Evolutionary conservation across 176 grass and related monocot genomes (phyloP), one percentile per base, ranked within the genome.

Genomic region (Musa troglodytarum): DNA sequence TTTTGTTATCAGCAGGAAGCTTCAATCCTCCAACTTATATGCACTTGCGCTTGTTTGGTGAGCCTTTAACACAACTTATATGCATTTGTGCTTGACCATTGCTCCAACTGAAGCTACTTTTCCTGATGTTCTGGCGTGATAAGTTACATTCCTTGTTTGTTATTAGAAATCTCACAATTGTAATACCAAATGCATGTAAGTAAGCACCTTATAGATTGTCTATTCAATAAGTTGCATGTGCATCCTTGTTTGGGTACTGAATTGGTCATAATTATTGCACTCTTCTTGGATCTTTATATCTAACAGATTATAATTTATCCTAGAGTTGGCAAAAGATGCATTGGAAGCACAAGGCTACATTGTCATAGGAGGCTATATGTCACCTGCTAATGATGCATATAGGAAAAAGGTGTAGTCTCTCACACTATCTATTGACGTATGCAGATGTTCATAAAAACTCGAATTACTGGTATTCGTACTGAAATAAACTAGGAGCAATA

Each of bases 11-110:
- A 82, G 82, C 77, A 1, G 90, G 94, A 50, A 93, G 94, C 72
- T 98, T 98, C 86, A 98, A 93, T 52, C 94, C 90, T 10, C 88
- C 88, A 43, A 98, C 94, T 49, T 93, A 91, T 76, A 98, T 98
- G 94, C 94, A 98, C 83, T 76, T 98, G 21, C 77, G 90, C 29
- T 91, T 93, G 90, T 98, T 98, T 78, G 94, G 94, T 85, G 80
- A 73, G 77, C 63, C 52, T 77, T 29, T 9, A 25, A 20, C 23
- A 58, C 3, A 58, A 16, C 6, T 50, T 1, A 76, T 63, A 10
- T 43, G 34, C 34, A 43, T 62, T 62, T 63, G 11, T 58, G 14
- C 55, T 58, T 17, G 55, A 58, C 34, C 34, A 43, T 43, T 43
- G 34, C 34, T 43, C 3, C 34, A 43, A 4, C 34, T 43, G 34